Percentiles rank a stretch among this genome's conserved stretches.
These are phyloP conservation scores for Aspergillus avenaceus DNA, from an alignment of 495 filamentous ascomycete genomes.

Conservation along the genomic window DNA sequence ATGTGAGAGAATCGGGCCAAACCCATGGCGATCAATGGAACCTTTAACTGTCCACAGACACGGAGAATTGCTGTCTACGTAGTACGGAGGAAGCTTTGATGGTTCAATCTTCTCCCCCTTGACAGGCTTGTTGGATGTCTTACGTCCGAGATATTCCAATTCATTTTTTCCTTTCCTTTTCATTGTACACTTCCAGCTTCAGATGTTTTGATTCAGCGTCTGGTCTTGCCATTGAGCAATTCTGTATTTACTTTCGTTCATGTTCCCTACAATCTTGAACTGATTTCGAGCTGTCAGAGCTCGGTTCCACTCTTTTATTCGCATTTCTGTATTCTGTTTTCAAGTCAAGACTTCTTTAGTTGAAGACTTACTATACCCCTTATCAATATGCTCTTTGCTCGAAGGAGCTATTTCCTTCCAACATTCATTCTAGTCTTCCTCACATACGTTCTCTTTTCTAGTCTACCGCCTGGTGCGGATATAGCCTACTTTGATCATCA, in stretches of 20 bases:
- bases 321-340: background rate
- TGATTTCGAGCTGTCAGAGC: background rate
- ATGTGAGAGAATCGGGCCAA: background rate
- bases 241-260: constrained; percentile 11
- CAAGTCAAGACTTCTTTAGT: background rate
- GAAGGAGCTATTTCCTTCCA: constrained; percentile 23
- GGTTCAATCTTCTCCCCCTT: constrained; percentile 8
- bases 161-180: background rate
- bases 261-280: constrained; percentile 8
- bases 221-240: constrained; percentile 2
- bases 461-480: constrained; percentile 26
- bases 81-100: too few relatives aligned
- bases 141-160: background rate
- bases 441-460: constrained; percentile 30
- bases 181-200: background rate
- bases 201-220: background rate
- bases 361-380: background rate
- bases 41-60: background rate
- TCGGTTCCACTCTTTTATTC: constrained; percentile 1
- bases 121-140: background rate
- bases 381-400: constrained; percentile 21
- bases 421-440: constrained; percentile 23
- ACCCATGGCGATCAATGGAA: constrained; percentile 16
- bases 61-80: background rate
- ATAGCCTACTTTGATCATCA: constrained; percentile 6